Conservation (phyloP, 1,139 yeast genomes). For the Geotrichum klebahnii region DNA sequence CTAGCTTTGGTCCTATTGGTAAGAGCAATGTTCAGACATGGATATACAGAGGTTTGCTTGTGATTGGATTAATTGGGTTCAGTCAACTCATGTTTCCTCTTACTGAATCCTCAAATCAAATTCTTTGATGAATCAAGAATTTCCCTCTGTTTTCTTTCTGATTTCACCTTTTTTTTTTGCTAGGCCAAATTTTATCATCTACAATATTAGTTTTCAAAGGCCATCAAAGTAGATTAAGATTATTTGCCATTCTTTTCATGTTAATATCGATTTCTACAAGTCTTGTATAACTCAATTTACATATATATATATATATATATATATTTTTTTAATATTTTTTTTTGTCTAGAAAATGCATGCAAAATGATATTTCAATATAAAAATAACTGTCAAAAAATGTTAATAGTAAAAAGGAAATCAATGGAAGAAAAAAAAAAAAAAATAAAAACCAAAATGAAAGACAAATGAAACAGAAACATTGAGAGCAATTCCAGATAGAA, state of each 20-base stretch:
- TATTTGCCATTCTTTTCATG: too few relatives aligned
- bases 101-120: slow-evolving; percentile 15
- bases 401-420: not conserved
- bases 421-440: not conserved
- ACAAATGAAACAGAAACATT: too few relatives aligned
- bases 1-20: slow-evolving; percentile 41
- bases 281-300: too few relatives aligned
- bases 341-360: not conserved
- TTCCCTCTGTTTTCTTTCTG: not conserved
- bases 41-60: slow-evolving; percentile 45
- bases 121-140: too few relatives aligned
- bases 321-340: not conserved
- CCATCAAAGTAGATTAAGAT: too few relatives aligned
- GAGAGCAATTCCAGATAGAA: too few relatives aligned
- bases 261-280: too few relatives aligned
- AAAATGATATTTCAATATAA: too few relatives aligned
- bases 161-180: not conserved
- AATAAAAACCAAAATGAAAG: too few relatives aligned
- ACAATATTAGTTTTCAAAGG: too few relatives aligned
- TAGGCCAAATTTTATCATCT: too few relatives aligned
- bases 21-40: slow-evolving; percentile 25
- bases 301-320: not conserved
- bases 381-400: too few relatives aligned
- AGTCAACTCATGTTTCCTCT: slow-evolving; percentile 18
- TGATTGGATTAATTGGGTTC: slow-evolving; percentile 47